Base-by-base conservation (phyloP, 768 basidiomycete species). In the Nevesoporus exiguus region DNA sequence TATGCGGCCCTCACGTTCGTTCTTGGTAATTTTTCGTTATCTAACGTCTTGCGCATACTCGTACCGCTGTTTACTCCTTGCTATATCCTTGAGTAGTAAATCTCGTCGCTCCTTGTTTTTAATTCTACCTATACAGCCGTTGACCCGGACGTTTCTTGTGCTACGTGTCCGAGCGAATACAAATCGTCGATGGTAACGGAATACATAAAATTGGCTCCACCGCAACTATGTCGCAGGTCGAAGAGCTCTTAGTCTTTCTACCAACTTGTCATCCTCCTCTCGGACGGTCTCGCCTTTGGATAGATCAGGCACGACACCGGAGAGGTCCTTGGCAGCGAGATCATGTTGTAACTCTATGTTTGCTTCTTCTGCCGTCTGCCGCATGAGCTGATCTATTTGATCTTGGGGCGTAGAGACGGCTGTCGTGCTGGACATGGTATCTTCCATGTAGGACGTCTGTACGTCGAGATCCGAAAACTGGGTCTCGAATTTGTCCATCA, bases 401-500 rank as follows among this genome's bases (percentile, higher is more conserved):
- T 99, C 97, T 71, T 98, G 93, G 1, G 97, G 97, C 6, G 92
- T 95, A 13, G 93, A 86, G 37, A 89, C 82, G 19, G 95, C 97
- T 3, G 93, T 96, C 22, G 95, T 93, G 51, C 88, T 82, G 10
- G 86, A 85, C 88, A 99, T 98, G 36, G 94, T 87, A 55, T 93
- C 91, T 66, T 98, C 97, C 93, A 99, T 96, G 73, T 96, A 95
- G 6, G 86, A 89, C 17, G 97, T 96, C 71, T 98, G 96, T 7
- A 99, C 97, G 67, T 98, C 97, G 19, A 99, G 83, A 70, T 98
- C 97, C 34, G 92, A 79, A 74, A 98, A 98, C 62, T 98, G 96
- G 6, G 85, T 60, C 71, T 99, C 97, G 73, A 99, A 99, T 74
- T 94, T 98, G 76, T 98, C 97, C 97, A 99, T 98, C 31, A 99